A percentile compares a stretch with the other conserved stretches of the same genome.
phyloP scores from a whole-genome alignment of 805 yeast genomes.

The Saturnispora kantuleensis region DNA sequence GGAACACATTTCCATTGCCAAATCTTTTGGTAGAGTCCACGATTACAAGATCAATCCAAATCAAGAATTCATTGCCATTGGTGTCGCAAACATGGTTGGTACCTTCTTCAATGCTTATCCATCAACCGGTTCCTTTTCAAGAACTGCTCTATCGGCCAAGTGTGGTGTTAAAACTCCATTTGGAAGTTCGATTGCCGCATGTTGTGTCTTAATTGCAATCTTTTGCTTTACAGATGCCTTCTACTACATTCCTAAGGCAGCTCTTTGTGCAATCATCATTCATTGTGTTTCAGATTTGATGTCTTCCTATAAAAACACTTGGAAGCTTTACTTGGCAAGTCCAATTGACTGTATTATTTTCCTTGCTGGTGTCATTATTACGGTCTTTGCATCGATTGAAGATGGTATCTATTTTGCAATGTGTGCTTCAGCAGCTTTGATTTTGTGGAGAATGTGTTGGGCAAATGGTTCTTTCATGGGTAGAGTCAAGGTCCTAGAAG shows the following conservation, averaged over 20 bases:
- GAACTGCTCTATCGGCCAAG: slow-evolving; percentile 89
- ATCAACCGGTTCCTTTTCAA: slow-evolving; percentile 90
- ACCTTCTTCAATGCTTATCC: slow-evolving; percentile 92
- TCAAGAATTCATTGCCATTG: slow-evolving; percentile 91
- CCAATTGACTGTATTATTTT: slow-evolving; percentile 73
- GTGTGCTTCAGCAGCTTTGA: slow-evolving; percentile 67
- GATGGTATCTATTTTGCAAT: slow-evolving; percentile 86
- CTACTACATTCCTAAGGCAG: slow-evolving; percentile 84
- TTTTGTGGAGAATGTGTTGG: slow-evolving; percentile 66
- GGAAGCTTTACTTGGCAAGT: slow-evolving; percentile 58
- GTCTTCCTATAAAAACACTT: slow-evolving; percentile 57
- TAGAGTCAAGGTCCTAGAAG: slow-evolving; percentile 59
- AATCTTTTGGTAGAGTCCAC: slow-evolving; percentile 86
- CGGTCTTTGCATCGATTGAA: slow-evolving; percentile 74
- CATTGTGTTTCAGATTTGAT: slow-evolving; percentile 87
- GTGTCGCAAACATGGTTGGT: slow-evolving; percentile 82
- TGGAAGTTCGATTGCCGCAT: slow-evolving; percentile 86
- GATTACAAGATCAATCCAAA: slow-evolving; percentile 87
- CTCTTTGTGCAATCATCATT: slow-evolving; percentile 77
- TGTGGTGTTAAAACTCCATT: slow-evolving; percentile 94
- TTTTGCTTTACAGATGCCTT: slow-evolving; percentile 78
- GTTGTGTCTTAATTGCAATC: slow-evolving; percentile 76
- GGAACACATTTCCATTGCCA: slow-evolving; percentile 90
- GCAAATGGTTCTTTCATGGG: slow-evolving; percentile 83
- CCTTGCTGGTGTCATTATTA: slow-evolving; percentile 58